Conservation (phyloP, 129 eudicot genomes). For the carrot (Daucus carota) region DNA sequence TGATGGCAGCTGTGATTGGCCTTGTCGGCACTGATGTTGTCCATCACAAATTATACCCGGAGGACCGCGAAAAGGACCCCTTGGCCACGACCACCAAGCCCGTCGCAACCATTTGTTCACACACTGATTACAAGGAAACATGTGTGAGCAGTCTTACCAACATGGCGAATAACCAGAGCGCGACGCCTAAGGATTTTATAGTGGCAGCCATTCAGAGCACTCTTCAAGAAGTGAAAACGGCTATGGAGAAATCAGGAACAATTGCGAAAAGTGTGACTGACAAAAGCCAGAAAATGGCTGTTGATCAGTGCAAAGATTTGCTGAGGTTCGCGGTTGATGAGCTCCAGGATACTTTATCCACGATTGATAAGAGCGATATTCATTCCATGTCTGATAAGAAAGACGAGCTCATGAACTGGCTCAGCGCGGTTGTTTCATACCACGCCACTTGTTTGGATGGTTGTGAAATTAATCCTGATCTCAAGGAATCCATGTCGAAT, state of each 20-base stretch:
- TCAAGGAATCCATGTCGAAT: slow-evolving; percentile 13
- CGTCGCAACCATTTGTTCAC: slow-evolving; percentile 22
- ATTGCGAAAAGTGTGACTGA: slow-evolving; percentile 20
- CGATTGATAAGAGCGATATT: slow-evolving; percentile 13
- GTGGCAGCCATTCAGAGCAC: slow-evolving; percentile 20
- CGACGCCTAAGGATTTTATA: slow-evolving; percentile 32
- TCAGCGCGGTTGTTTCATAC: slow-evolving; percentile 34
- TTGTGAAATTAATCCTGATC: slow-evolving; percentile 15
- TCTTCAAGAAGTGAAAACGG: slow-evolving; percentile 20
- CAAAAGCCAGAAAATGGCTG: slow-evolving; percentile 18
- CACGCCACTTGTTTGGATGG: slow-evolving; percentile 32
- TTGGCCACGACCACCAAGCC: slow-evolving; percentile 25
- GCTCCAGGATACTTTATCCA: slow-evolving; percentile 28
- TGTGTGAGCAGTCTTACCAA: slow-evolving; percentile 26
- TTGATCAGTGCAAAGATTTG: slow-evolving; percentile 28
- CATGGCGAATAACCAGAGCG: slow-evolving; percentile 21
- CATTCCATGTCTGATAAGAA: slow-evolving; percentile 15
- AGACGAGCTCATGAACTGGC: slow-evolving; percentile 33
- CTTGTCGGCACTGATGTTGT: slow-evolving; percentile 22
- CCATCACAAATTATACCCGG: not conserved
- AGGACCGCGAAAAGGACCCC: slow-evolving; percentile 3
- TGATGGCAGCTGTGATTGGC: slow-evolving; percentile 35
- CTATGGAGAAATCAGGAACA: slow-evolving; percentile 18
- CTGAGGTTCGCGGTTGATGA: slow-evolving; percentile 24
- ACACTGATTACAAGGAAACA: slow-evolving; percentile 25